Evolutionary conservation across 148 eudicot species (phyloP), one percentile per base, ranked within the genome.

Genomic region (Hydrangea macrophylla): DNA sequence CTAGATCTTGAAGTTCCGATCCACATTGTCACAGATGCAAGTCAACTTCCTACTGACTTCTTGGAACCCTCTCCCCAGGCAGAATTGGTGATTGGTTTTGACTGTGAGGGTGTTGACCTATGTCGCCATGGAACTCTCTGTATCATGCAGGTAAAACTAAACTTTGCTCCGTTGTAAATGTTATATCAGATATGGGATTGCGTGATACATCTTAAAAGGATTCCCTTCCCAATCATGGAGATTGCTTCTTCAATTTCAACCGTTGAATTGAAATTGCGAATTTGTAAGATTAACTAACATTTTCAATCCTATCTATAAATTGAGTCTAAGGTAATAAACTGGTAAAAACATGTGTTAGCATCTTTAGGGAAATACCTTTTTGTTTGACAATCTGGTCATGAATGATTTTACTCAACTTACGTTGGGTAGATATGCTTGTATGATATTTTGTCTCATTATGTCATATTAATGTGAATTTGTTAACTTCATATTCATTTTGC

Each of bases 91-190:
- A 82, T 92, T 75, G 97, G 97, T 55, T 87, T 92, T 71, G 97
- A 92, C 70, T 92, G 97, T 73, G 97, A 92, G 73, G 97, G 97
- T 69, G 97, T 85, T 75, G 92, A 92, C 68, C 97, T 92, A 33
- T 86, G 97, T 80, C 88, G 96, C 55, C 28, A 80, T 64, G 97
- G 97, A 61, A 72, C 80, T 64, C 92, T 92, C 39, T 92, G 97
- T 71, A 82, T 92, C 57, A 92, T 92, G 90, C 97, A 92, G 97
- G 96, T 88, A 58, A 57, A 35, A 58, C 30, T 24, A 56, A n/a
- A 58, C 63, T 55, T n/a, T n/a, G n/a, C n/a, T 68, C 48, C 13
- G 8, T 25, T 24, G 17, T 3, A 22, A n/a, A 63, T 40, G 20
- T 27, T 63, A 40, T 1, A 24, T 63, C 45, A 25, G 55, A 26